Percentiles rank a stretch among this genome's conserved stretches.
phyloP scores from a whole-genome alignment of 2,329 filamentous ascomycete genomes.

The Colletotrichum simmondsii region DNA sequence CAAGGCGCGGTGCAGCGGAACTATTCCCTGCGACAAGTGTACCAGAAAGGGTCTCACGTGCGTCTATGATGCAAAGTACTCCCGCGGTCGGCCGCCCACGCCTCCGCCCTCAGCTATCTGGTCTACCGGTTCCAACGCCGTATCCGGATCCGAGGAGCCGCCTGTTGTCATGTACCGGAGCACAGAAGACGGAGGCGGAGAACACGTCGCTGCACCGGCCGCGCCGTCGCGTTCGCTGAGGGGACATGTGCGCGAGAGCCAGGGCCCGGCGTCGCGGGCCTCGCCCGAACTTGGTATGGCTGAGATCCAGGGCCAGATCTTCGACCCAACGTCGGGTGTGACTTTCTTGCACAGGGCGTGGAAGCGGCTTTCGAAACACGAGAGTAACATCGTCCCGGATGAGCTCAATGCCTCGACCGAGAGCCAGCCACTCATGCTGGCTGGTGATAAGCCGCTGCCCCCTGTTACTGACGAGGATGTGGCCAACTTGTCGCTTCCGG shows the following conservation, averaged over 20 bases:
- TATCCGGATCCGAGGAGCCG: constrained; percentile 16
- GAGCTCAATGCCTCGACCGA: constrained; percentile 39
- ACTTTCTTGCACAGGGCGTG: constrained; percentile 66
- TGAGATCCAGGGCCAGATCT: constrained; percentile 62
- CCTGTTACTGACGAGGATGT: constrained; percentile 41
- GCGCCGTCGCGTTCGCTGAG: background rate
- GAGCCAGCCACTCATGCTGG: constrained; percentile 57
- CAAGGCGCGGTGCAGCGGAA: constrained; percentile 50
- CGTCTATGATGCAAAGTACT: constrained; percentile 45
- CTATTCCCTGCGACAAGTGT: constrained; percentile 46
- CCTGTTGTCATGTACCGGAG: constrained; percentile 19
- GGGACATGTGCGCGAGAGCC: constrained; percentile 19
- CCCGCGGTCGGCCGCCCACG: constrained; percentile 46
- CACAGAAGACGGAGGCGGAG: background rate
- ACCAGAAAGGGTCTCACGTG: constrained; percentile 40
- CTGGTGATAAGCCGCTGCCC: constrained; percentile 62
- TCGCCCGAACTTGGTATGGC: constrained; percentile 45
- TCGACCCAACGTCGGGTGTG: constrained; percentile 65
- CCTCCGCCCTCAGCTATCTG: constrained; percentile 40
- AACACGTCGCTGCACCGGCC: background rate
- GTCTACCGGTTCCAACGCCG: background rate
- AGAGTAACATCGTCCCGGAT: constrained; percentile 41
- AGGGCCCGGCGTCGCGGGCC: constrained; percentile 36
- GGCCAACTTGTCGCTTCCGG: constrained; percentile 48
- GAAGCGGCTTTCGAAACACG: constrained; percentile 59